Percentiles rank a stretch among this genome's conserved stretches.
Evolutionary conservation across 306 rosid genomes (phyloP).

Genomic region (Medicago arabica): DNA sequence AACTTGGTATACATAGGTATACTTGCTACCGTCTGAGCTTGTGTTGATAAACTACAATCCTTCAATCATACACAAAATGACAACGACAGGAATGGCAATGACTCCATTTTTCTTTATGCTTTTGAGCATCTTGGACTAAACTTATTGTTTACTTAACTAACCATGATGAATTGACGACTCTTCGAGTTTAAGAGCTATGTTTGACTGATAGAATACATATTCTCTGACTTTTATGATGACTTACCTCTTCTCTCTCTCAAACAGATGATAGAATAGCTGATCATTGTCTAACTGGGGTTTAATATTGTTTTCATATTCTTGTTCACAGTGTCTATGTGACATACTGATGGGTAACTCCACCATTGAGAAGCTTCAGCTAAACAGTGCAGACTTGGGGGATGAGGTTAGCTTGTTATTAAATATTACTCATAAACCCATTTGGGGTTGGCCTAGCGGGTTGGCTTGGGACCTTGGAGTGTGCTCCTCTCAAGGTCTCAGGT

Average conservation of each 20-base stretch:
- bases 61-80: not conserved
- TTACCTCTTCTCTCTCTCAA: conserved; percentile 17
- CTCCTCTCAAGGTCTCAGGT: too few relatives aligned
- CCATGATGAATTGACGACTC: conserved; percentile 24
- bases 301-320: conserved; percentile 18
- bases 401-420: conserved; percentile 69
- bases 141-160: conserved; percentile 33
- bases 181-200: conserved; percentile 20
- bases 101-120: not conserved
- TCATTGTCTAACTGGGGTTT: conserved; percentile 36
- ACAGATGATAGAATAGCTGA: conserved; percentile 25
- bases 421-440: conserved; percentile 16
- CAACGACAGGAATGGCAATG: conserved; percentile 1
- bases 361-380: conserved; percentile 85
- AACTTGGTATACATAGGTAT: not conserved
- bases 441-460: too few relatives aligned
- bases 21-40: not conserved
- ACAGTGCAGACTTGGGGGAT: conserved; percentile 92
- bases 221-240: not conserved
- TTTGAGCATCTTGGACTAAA: conserved; percentile 29
- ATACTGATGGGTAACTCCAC: conserved; percentile 74
- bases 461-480: too few relatives aligned
- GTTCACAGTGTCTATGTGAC: conserved; percentile 73
- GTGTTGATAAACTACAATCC: conserved; percentile 6
- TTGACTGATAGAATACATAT: conserved; percentile 2